A percentile compares a stretch with the other conserved stretches of the same genome.
Conservation (phyloP, 306 rosid genomes). For the Oemleria cerasiformis region DNA sequence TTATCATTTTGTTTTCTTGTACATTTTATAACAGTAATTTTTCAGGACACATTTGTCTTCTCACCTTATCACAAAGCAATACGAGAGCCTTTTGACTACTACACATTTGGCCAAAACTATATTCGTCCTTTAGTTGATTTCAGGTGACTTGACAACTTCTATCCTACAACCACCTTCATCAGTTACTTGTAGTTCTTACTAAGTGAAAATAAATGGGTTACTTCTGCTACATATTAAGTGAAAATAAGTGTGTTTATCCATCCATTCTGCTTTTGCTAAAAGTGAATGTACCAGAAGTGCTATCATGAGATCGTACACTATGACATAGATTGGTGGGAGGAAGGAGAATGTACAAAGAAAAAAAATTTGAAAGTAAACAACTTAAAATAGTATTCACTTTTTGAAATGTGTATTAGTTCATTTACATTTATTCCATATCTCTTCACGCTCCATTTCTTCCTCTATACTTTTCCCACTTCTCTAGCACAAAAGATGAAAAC, state of each 20-base stretch:
- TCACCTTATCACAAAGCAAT: conserved; percentile 80
- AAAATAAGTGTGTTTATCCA: not conserved
- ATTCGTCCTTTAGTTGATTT: conserved; percentile 89
- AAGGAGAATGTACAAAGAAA: no score
- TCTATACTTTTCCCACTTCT: no score
- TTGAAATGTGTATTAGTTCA: no score
- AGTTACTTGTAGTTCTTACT: conserved; percentile 1
- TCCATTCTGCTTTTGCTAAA: no score
- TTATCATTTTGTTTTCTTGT: conserved; percentile 19
- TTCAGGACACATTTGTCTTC: conserved; percentile 94
- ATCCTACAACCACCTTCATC: conserved; percentile 25
- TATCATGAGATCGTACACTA: not conserved
- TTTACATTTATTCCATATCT: no score
- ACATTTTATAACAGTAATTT: conserved; percentile 33
- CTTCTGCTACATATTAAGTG: not conserved
- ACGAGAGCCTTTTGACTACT: conserved; percentile 97
- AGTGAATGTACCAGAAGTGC: not conserved
- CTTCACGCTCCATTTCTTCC: no score
- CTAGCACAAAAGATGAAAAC: no score
- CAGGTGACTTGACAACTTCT: conserved; percentile 52
- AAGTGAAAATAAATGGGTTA: not conserved
- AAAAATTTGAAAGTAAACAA: no score
- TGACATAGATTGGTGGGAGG: no score
- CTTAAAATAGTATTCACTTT: no score
- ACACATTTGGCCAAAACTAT: conserved; percentile 84